phyloP scores from a whole-genome alignment of 805 yeast species.

The Deakozyma indianensis region DNA sequence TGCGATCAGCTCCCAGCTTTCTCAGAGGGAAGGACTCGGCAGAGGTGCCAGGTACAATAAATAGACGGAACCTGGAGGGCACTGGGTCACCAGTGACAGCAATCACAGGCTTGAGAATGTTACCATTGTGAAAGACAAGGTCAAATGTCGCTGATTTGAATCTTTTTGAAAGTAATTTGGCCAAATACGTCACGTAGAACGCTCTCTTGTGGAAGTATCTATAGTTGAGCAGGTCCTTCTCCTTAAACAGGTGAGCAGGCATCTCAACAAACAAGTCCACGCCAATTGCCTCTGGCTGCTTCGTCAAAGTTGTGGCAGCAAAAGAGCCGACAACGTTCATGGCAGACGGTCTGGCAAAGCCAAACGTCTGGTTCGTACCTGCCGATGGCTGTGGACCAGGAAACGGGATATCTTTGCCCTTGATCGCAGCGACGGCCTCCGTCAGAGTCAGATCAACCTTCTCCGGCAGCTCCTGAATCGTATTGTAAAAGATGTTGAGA shows the following conservation, averaged over 20 bases:
- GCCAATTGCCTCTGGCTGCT: slow-evolving; percentile 46
- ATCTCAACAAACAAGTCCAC: slow-evolving; percentile 73
- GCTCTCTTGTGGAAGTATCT: slow-evolving; percentile 83
- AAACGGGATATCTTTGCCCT: slow-evolving; percentile 2
- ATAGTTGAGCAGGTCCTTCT: slow-evolving; percentile 82
- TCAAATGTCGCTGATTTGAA: slow-evolving; percentile 47
- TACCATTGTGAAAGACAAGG: slow-evolving; percentile 36
- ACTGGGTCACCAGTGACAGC: slow-evolving; percentile 26
- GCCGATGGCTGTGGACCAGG: slow-evolving; percentile 4
- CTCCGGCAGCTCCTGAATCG: slow-evolving; percentile 51
- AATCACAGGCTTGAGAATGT: slow-evolving; percentile 61
- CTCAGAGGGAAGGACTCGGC: slow-evolving; percentile 55
- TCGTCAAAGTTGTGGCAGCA: slow-evolving; percentile 70
- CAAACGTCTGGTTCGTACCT: slow-evolving; percentile 50
- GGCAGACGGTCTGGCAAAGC: slow-evolving; percentile 54
- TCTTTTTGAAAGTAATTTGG: slow-evolving; percentile 35
- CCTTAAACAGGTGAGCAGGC: slow-evolving; percentile 62
- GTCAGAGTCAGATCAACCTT: slow-evolving; percentile 34
- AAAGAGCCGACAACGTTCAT: slow-evolving; percentile 79
- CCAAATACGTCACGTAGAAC: slow-evolving; percentile 68
- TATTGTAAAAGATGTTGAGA: slow-evolving; percentile 55
- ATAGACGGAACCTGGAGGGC: slow-evolving; percentile 28
- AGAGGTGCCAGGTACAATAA: slow-evolving; percentile 62
- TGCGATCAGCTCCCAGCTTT: slow-evolving; percentile 66
- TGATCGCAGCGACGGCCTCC: slow-evolving; percentile 29